Conservation (phyloP, 1,284 basidiomycete genomes). For the Vanrija humicola region DNA sequence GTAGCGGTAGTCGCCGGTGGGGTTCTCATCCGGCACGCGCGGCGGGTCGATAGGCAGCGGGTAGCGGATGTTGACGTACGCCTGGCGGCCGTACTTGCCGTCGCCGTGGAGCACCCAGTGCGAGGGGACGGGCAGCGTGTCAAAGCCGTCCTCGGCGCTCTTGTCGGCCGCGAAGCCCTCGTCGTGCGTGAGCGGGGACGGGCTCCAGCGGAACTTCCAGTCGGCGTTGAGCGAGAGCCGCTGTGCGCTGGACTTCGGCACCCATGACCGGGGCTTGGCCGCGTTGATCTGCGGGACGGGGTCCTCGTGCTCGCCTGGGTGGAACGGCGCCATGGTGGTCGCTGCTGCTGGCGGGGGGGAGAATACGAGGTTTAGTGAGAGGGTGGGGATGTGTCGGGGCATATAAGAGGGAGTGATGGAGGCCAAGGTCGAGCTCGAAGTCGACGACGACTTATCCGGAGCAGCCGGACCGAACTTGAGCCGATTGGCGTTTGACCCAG, state of each 20-base stretch:
- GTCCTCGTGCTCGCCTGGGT: slow-evolving; percentile 18
- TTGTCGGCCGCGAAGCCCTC: slow-evolving; percentile 7
- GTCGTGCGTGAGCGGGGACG: background rate
- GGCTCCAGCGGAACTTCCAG: slow-evolving; percentile 20
- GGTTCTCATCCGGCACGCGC: slow-evolving; percentile 19
- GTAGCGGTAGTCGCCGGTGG: slow-evolving; percentile 13
- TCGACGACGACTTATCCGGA: too few species aligned
- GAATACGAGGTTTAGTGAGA: too few species aligned
- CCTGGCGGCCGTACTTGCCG: slow-evolving; percentile 8
- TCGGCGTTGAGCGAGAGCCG: slow-evolving; percentile 18
- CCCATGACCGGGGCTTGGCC: background rate
- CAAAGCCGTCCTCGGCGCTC: background rate
- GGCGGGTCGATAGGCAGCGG: slow-evolving; percentile 16
- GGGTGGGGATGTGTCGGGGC: too few species aligned
- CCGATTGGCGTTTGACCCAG: too few species aligned
- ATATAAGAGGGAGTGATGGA: too few species aligned
- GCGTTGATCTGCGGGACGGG: background rate
- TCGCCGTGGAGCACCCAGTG: slow-evolving; percentile 16
- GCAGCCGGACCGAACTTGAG: too few species aligned
- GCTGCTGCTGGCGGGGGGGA: too few species aligned
- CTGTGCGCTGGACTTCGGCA: background rate
- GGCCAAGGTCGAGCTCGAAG: too few species aligned
- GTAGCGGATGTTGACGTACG: slow-evolving; percentile 16
- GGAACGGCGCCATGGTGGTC: background rate
- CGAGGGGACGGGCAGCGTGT: slow-evolving; percentile 8